phyloP scores from a whole-genome alignment of 495 filamentous ascomycete genomes.

The Aspergillus sclerotiicarbonarius region DNA sequence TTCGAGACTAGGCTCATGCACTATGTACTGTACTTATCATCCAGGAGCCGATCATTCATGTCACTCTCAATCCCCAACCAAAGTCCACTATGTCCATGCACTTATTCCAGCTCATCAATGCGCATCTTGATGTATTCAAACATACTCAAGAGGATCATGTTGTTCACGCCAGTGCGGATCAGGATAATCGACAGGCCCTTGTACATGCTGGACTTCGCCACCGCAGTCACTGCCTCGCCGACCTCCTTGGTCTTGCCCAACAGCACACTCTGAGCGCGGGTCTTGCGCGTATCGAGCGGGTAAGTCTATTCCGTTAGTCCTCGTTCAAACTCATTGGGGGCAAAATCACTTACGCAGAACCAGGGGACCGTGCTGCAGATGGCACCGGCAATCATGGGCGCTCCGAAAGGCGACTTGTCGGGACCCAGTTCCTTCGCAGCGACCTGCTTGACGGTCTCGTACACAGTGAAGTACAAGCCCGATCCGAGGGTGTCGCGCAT shows the following conservation, averaged over 20 bases:
- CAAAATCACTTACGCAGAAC: conserved; percentile 41
- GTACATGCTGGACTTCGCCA: conserved; percentile 50
- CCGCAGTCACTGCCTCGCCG: conserved; percentile 42
- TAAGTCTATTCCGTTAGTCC: conserved; percentile 38
- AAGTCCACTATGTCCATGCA: conserved; percentile 5
- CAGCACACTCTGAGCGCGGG: conserved; percentile 47
- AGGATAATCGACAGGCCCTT: conserved; percentile 49
- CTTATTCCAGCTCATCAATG: conserved; percentile 36
- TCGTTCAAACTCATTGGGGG: not conserved
- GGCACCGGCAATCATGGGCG: conserved; percentile 44
- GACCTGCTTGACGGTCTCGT: conserved; percentile 85
- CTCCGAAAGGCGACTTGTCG: conserved; percentile 39
- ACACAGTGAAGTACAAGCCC: conserved; percentile 86
- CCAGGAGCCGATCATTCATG: conserved; percentile 2
- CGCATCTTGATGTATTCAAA: conserved; percentile 45
- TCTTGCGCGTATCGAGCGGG: conserved; percentile 49
- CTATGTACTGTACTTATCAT: conserved; percentile 25
- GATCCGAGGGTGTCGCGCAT: conserved; percentile 88
- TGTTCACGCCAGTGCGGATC: conserved; percentile 47
- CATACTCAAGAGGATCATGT: conserved; percentile 49
- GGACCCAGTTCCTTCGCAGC: conserved; percentile 56
- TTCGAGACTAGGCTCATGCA: conserved; percentile 25
- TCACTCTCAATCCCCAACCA: conserved; percentile 6
- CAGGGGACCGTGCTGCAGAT: conserved; percentile 50
- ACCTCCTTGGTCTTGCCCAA: conserved; percentile 46